Base-by-base conservation (phyloP, 2,329 filamentous ascomycete species). In the Fusarium newnesense region DNA sequence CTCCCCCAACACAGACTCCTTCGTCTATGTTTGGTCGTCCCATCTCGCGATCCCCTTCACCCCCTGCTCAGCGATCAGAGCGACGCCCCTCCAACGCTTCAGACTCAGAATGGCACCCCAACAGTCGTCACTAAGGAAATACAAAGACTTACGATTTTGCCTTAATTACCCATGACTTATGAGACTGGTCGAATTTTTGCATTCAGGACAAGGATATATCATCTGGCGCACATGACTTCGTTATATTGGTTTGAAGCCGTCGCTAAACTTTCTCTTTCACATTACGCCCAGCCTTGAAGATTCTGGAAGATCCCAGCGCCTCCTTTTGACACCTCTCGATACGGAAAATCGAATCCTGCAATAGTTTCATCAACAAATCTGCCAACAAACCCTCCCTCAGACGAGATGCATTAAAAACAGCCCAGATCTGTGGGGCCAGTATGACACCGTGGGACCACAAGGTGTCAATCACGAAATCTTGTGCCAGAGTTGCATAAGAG, bases 1-100 rank as follows among this genome's bases (percentile, higher is more conserved):
- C 69, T 64, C 72, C 78, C 73, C 74, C 80, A 76, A 56, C 69
- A 73, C 72, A 77, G 68, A 76, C 66, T 65, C 69, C 73, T 64
- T 79, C 74, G 63, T 79, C 76, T 37, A 64, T 77, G 64, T 36
- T 59, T 9, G 40, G 56, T 28, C 72, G 75, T 26, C 75, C 75
- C 39, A 62, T 75, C 46, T 78, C 76, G 30, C 76, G 76, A 66
- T 78, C 76, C 12, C 74, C 75, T 34, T 78, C 76, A 40, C 76
- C 76, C 68, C 75, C 76, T 24, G 75, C 76, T 44, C 74, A 70
- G 42, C 74, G 75, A 67, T 74, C 76, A 54, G 76, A 77, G 42
- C 69, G 76, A 67, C 74, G 76, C 28, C 67, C 69, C 15, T 77
- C 76, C 4, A 77, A 75, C 8, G 75, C 76, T 26, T 77, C 76